Base-by-base conservation (phyloP, 2,329 filamentous ascomycete genomes). In the Aspergillus eucalypticola region DNA sequence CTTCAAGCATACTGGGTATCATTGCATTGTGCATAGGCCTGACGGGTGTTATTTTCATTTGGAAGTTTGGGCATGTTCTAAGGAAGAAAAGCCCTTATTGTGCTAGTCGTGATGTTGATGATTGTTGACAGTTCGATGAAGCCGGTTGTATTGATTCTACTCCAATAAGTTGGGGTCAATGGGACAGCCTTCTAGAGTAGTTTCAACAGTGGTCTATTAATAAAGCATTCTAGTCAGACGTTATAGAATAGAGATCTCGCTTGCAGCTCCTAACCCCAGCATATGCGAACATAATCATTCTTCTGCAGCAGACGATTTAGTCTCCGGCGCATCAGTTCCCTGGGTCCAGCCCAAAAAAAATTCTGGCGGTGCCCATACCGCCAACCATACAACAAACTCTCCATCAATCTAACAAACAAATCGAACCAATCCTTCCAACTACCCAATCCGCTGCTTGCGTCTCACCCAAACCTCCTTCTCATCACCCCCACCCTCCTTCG, bases 381-480 rank as follows among this genome's bases (percentile, higher is more conserved):
- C 27, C 8, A 11, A 5, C 3, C 3, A 42, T 5, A 23, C 10
- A 1, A 3, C 2, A 10, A 25, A 46, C 2, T 8, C 19, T 15
- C n/a, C n/a, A n/a, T n/a, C n/a, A n/a, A n/a, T 29, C 44, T 48
- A 29, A 29, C 10, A 10, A 29, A 11, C 8, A 25, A 15, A 13
- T 6, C 5, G 2, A 42, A 11, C 11, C 23, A 21, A 17, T 3
- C 4, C 1, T 1, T 27, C 13, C 39, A 27, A 15, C n/a, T 62
- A 75, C 10, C 72, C 72, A 29, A 75, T 74, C 25, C 71, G 57
- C 44, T 74, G 71, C 51, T 73, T 75, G 4, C 70, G 63, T 69
- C 73, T 64, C 44, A 75, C 73, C 72, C 72, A 75, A 8, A 75
- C 67, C 55, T 75, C 72, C 56, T 74, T 65, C 6, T 75, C 68